phyloP scores from a whole-genome alignment of 257 asterid genomes.

The Paraleonurus japonicus region DNA sequence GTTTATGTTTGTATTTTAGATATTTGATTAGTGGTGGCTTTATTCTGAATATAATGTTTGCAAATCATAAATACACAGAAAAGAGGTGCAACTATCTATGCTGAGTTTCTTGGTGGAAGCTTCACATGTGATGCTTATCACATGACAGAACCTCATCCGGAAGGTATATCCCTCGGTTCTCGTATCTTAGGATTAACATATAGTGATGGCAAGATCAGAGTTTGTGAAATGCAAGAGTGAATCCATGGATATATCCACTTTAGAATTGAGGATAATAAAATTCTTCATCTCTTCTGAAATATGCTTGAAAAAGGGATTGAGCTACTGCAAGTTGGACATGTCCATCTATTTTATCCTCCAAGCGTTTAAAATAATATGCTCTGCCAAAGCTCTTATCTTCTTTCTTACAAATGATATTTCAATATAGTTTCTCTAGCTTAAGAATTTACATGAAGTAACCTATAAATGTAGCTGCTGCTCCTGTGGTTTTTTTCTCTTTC shows the following conservation, averaged over 20 bases:
- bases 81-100: slow-evolving; percentile 93
- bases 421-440: neutral
- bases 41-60: slow-evolving; percentile 19
- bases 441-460: slow-evolving; percentile 4
- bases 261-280: neutral
- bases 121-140: slow-evolving; percentile 98
- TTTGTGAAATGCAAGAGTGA: neutral
- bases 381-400: neutral
- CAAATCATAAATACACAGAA: slow-evolving; percentile 43
- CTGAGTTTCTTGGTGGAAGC: slow-evolving; percentile 98
- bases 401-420: neutral
- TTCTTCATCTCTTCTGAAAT: neutral
- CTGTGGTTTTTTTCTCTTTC: neutral
- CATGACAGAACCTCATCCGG: slow-evolving; percentile 97
- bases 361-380: slow-evolving; percentile 9
- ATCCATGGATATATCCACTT: neutral
- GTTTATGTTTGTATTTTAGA: no score
- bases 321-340: neutral
- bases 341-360: no score
- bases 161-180: slow-evolving; percentile 51
- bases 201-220: neutral
- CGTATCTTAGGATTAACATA: slow-evolving; percentile 19
- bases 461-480: neutral
- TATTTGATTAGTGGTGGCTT: neutral
- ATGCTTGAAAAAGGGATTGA: neutral